Conservation (phyloP, 257 asterid species). For the Solanum piurae region DNA sequence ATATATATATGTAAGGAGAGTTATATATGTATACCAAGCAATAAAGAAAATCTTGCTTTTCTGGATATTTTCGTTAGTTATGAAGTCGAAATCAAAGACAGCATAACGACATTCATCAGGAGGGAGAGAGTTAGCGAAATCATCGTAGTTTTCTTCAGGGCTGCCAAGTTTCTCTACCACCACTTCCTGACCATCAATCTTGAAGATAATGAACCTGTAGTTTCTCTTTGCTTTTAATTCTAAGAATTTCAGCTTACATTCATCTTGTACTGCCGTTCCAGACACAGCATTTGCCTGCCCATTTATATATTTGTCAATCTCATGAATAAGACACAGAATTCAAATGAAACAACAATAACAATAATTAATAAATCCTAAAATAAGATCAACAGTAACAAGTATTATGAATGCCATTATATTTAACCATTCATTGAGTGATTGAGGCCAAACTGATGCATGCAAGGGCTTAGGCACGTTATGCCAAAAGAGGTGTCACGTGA, state of each 20-base stretch:
- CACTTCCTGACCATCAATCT: conserved; percentile 53
- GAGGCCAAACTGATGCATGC: background rate
- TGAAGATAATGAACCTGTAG: conserved; percentile 56
- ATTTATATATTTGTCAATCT: background rate
- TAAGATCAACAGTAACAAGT: background rate
- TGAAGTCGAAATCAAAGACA: conserved; percentile 72
- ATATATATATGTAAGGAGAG: background rate
- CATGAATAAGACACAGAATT: background rate
- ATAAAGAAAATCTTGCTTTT: conserved; percentile 83
- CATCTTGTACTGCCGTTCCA: conserved; percentile 73
- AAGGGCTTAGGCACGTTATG: background rate
- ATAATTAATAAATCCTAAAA: background rate
- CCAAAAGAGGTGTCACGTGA: background rate
- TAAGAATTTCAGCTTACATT: conserved; percentile 64
- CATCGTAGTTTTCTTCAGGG: conserved; percentile 42
- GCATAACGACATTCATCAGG: conserved; percentile 75
- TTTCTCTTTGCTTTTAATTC: conserved; percentile 68
- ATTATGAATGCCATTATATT: background rate
- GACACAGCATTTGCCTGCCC: conserved; percentile 61
- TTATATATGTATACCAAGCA: conserved; percentile 35
- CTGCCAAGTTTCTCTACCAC: conserved; percentile 66
- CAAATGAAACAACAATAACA: background rate
- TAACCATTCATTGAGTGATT: no score
- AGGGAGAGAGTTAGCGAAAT: conserved; percentile 51
- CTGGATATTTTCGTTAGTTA: conserved; percentile 68